A percentile compares a stretch with the other conserved stretches of the same genome.
Evolutionary conservation across 805 yeast genomes (phyloP).

Genomic region (Priceomyces medius): DNA sequence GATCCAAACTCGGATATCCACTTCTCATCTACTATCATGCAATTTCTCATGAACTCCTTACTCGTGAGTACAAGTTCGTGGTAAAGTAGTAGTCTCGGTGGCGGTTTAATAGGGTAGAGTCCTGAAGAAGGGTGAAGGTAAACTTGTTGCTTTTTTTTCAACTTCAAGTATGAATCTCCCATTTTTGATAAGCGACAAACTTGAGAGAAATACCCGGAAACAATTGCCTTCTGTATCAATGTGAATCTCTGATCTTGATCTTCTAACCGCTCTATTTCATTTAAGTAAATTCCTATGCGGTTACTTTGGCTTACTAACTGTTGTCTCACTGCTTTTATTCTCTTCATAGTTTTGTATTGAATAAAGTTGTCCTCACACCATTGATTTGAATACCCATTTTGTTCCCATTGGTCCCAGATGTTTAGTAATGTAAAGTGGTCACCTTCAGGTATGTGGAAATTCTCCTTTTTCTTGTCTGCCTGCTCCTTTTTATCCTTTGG

Average conservation of each 20-base stretch:
- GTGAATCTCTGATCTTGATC: slow-evolving; percentile 15
- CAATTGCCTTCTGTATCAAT: slow-evolving; percentile 52
- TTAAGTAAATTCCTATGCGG: slow-evolving; percentile 30
- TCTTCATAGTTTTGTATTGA: slow-evolving; percentile 67
- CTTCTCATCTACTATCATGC: slow-evolving; percentile 66
- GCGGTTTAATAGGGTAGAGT: slow-evolving; percentile 62
- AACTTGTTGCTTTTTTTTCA: slow-evolving; percentile 69
- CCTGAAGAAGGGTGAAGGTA: slow-evolving; percentile 85
- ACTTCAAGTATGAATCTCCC: slow-evolving; percentile 69
- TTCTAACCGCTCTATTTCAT: slow-evolving; percentile 20
- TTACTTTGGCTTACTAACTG: slow-evolving; percentile 66
- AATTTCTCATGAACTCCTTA: slow-evolving; percentile 84
- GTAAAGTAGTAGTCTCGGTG: slow-evolving; percentile 71
- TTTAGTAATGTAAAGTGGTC: slow-evolving; percentile 79
- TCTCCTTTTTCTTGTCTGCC: slow-evolving; percentile 63
- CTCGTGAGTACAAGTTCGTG: slow-evolving; percentile 83
- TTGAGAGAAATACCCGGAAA: slow-evolving; percentile 70
- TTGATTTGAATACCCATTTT: slow-evolving; percentile 59
- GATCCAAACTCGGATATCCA: slow-evolving; percentile 80
- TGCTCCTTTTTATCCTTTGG: slow-evolving; percentile 65
- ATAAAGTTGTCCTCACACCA: slow-evolving; percentile 88
- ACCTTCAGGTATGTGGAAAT: slow-evolving; percentile 58
- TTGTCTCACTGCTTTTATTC: slow-evolving; percentile 68
- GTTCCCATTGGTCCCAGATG: slow-evolving; percentile 75
- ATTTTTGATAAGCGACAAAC: slow-evolving; percentile 55